A percentile compares a stretch with the other conserved stretches of the same genome.
These are phyloP conservation scores for Bipolaris sorokiniana DNA, from an alignment of 2,329 filamentous ascomycete genomes.

Conservation along the genomic window DNA sequence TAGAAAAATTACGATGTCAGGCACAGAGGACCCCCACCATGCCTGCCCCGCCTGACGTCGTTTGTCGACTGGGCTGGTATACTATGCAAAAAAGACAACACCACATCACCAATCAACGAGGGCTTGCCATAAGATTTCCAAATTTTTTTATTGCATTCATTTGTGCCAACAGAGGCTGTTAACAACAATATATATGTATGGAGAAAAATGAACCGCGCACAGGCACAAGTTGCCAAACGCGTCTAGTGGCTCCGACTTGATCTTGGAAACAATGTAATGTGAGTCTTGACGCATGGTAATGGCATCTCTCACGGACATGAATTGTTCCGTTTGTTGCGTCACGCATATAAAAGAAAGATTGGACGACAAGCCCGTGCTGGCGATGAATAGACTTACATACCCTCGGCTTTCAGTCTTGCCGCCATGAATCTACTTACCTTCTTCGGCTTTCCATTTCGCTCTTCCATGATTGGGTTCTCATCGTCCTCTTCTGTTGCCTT, in stretches of 20 bases:
- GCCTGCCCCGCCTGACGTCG: background rate
- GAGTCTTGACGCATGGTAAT: conserved; percentile 43
- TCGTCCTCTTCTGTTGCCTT: conserved; percentile 69
- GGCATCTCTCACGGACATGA: conserved; percentile 49
- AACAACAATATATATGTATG: conserved; percentile 25
- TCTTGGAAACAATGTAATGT: conserved; percentile 50
- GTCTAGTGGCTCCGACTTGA: conserved; percentile 42
- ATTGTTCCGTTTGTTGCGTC: conserved; percentile 33
- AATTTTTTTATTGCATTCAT: background rate
- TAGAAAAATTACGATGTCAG: conserved; percentile 13
- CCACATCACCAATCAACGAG: background rate
- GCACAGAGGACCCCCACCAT: conserved; percentile 11
- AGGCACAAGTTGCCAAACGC: conserved; percentile 37
- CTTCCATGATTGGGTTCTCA: conserved; percentile 68
- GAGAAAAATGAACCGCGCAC: conserved; percentile 38
- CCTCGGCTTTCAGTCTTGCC: conserved; percentile 60
- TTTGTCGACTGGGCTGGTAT: no score
- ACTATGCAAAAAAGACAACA: background rate
- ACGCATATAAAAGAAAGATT: background rate
- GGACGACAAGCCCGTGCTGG: background rate
- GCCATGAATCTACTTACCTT: conserved; percentile 77
- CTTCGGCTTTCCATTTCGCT: conserved; percentile 65
- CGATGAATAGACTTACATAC: conserved; percentile 28
- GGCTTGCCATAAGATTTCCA: background rate
- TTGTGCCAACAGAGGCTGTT: background rate